These are phyloP conservation scores for Lachnellula arida DNA, from an alignment of 2,329 filamentous ascomycete genomes.

Conservation along the genomic window DNA sequence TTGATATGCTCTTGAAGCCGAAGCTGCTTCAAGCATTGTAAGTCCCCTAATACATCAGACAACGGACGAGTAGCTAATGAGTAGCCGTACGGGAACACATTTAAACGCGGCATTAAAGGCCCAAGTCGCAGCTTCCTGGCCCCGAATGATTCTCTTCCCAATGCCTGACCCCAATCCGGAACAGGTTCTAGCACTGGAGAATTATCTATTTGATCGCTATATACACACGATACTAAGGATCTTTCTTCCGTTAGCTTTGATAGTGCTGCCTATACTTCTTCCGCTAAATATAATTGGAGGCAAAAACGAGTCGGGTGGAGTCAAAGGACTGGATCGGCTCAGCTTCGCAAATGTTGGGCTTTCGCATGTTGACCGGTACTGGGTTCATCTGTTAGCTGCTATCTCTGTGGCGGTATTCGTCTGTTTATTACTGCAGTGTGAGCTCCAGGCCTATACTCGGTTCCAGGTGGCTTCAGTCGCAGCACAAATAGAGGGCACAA, in stretches of 20 bases:
- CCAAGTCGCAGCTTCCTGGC: constrained; percentile 1
- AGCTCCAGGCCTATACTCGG: constrained; percentile 78
- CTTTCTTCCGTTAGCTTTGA: constrained; percentile 69
- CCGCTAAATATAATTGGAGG: constrained; percentile 74
- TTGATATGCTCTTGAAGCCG: constrained; percentile 1
- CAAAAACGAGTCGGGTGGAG: constrained; percentile 47
- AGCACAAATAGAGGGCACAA: constrained; percentile 33
- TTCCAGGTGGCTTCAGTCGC: constrained; percentile 46
- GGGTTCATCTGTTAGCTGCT: constrained; percentile 75
- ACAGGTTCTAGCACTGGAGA: constrained; percentile 46
- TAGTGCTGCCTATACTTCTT: constrained; percentile 77
- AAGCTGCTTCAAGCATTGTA: constrained; percentile 6
- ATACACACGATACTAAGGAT: constrained; percentile 78
- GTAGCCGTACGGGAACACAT: too few relatives aligned
- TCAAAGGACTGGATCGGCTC: constrained; percentile 71
- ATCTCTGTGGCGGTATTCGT: constrained; percentile 72
- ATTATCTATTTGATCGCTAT: constrained; percentile 92
- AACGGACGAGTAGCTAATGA: constrained; percentile 2
- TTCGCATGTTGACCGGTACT: constrained; percentile 61
- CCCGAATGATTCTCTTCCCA: constrained; percentile 6
- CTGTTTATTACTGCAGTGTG: constrained; percentile 53
- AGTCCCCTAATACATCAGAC: constrained; percentile 2
- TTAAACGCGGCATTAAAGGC: neutral
- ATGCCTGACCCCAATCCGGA: constrained; percentile 5
- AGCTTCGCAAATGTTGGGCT: constrained; percentile 76